phyloP scores from a whole-genome alignment of 1,139 yeast genomes.

The Yamadazyma diddensiae region DNA sequence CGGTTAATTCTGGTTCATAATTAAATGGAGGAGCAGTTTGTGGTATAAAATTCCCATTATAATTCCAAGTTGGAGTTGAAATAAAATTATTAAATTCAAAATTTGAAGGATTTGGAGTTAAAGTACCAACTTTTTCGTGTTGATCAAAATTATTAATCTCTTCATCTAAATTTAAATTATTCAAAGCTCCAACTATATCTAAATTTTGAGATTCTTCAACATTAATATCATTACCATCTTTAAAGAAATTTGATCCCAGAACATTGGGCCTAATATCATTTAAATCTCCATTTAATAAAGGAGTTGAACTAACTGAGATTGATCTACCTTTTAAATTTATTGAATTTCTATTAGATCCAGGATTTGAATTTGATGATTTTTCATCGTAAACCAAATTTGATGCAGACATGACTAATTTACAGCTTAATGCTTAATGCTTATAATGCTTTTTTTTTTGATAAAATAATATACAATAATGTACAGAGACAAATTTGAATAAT shows the following conservation, averaged over 20 bases:
- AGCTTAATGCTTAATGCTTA: too few species aligned
- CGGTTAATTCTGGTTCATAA: constrained; percentile 9
- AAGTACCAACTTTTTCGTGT: constrained; percentile 18
- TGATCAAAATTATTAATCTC: constrained; percentile 18
- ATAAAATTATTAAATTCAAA: constrained; percentile 11
- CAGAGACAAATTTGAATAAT: too few species aligned
- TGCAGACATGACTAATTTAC: constrained; percentile 4
- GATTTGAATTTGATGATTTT: constrained; percentile 1
- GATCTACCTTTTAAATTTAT: constrained; percentile 4
- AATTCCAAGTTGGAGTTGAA: constrained; percentile 27
- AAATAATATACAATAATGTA: constrained; percentile 10
- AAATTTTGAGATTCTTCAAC: constrained; percentile 17
- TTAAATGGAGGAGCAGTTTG: constrained; percentile 37
- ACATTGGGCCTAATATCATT: too few species aligned
- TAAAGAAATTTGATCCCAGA: constrained; percentile 14
- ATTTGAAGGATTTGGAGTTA: constrained; percentile 34
- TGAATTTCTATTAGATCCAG: constrained; percentile 3
- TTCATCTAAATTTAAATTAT: constrained; percentile 39
- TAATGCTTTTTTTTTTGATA: too few species aligned
- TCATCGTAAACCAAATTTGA: constrained; percentile 1
- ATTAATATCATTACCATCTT: constrained; percentile 18
- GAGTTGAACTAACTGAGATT: constrained; percentile 6
- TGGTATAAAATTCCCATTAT: constrained; percentile 21
- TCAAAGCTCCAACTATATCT: constrained; percentile 44
- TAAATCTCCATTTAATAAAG: constrained; percentile 8